Evolutionary conservation across 1,284 basidiomycete genomes (phyloP).

Genomic region (Cystobasidium sp.): DNA sequence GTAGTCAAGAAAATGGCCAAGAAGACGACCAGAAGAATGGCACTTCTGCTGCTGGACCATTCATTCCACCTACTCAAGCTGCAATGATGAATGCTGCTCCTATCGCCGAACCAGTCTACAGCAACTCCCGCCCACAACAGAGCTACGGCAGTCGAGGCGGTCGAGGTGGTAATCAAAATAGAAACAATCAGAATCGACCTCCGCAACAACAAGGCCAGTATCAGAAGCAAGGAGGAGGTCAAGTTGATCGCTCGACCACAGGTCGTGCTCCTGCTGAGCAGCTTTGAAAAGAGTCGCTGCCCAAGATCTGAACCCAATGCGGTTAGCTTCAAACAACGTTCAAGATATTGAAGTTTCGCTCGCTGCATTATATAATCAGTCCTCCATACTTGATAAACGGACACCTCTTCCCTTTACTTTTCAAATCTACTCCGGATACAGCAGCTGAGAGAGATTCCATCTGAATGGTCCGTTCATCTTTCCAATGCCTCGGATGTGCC

Average conservation of each 20-base stretch:
- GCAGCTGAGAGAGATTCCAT: not conserved
- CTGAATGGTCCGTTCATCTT: not conserved
- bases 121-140: slow-evolving; percentile 6
- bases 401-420: not conserved
- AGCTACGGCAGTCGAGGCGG: slow-evolving; percentile 7
- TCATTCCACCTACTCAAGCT: slow-evolving; percentile 42
- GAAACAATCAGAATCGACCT: slow-evolving; percentile 3
- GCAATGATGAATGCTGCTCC: slow-evolving; percentile 16
- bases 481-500: not conserved
- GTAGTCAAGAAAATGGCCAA: slow-evolving; percentile 2
- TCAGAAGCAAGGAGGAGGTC: not conserved
- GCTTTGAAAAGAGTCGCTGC: not conserved
- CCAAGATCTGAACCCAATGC: too few relatives aligned
- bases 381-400: too few relatives aligned
- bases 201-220: not conserved
- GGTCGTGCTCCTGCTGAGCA: slow-evolving; percentile 6
- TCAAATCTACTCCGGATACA: not conserved
- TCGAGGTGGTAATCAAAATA: slow-evolving; percentile 1
- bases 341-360: too few relatives aligned
- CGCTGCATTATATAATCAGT: too few relatives aligned
- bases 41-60: slow-evolving; percentile 24
- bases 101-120: slow-evolving; percentile 8
- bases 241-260: slow-evolving; percentile 12
- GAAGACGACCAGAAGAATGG: slow-evolving; percentile 13
- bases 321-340: not conserved